Evolutionary conservation across 768 basidiomycete species (phyloP).

Genomic region (Rhizopogon vinicolor): DNA sequence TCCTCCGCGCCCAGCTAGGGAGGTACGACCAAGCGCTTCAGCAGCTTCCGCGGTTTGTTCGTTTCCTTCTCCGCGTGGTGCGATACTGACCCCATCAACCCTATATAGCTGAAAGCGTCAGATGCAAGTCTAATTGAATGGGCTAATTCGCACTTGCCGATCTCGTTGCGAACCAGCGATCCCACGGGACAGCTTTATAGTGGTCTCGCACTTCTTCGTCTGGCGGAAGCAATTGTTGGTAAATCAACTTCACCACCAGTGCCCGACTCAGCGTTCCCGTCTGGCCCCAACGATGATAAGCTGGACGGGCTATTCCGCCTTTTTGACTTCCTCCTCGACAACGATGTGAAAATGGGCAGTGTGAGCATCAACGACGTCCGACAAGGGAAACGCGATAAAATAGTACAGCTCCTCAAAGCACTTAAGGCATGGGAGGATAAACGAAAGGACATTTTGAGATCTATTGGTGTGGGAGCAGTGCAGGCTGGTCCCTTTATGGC

Average conservation of each 20-base stretch:
- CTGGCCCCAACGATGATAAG: slow-evolving; percentile 65
- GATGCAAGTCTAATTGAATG: slow-evolving; percentile 71
- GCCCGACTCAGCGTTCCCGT: slow-evolving; percentile 74
- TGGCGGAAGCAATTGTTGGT: slow-evolving; percentile 79
- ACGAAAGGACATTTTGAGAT: slow-evolving; percentile 48
- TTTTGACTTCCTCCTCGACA: slow-evolving; percentile 91
- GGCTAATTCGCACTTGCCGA: slow-evolving; percentile 84
- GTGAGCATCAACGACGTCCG: slow-evolving; percentile 94
- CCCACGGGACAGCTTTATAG: slow-evolving; percentile 39
- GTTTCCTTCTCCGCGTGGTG: background rate
- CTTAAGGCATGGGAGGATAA: slow-evolving; percentile 81
- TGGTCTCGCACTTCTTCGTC: slow-evolving; percentile 77
- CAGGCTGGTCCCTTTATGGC: slow-evolving; percentile 11
- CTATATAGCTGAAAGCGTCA: slow-evolving; percentile 18
- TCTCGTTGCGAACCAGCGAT: slow-evolving; percentile 52
- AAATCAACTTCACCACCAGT: slow-evolving; percentile 64
- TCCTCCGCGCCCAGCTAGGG: slow-evolving; percentile 68
- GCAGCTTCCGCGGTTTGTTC: slow-evolving; percentile 18
- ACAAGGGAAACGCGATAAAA: slow-evolving; percentile 75
- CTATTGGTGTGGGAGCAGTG: slow-evolving; percentile 38
- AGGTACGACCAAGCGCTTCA: slow-evolving; percentile 42
- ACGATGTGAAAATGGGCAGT: slow-evolving; percentile 86
- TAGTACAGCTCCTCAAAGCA: slow-evolving; percentile 73
- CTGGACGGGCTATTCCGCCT: slow-evolving; percentile 83
- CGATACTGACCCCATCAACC: background rate